phyloP scores from a whole-genome alignment of 345 rosid genomes.

The Eucalyptus curtisii region DNA sequence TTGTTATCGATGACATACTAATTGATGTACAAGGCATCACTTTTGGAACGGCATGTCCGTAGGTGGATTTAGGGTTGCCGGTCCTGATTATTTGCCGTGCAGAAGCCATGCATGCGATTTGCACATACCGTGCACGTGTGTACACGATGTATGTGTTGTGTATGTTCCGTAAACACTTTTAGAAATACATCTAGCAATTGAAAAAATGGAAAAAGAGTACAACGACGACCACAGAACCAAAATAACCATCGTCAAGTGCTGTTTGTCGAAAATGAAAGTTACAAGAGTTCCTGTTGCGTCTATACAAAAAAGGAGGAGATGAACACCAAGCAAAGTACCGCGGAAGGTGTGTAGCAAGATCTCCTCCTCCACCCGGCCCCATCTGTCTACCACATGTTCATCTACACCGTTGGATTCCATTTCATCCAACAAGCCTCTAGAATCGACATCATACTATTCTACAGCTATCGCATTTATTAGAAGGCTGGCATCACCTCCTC shows the following conservation, averaged over 20 bases:
- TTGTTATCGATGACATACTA: neutral
- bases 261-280: neutral
- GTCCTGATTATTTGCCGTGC: neutral
- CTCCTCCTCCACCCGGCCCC: neutral
- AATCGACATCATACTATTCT: neutral
- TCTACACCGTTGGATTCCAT: neutral
- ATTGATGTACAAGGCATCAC: neutral
- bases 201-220: neutral
- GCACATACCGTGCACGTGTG: too few relatives aligned
- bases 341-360: neutral
- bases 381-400: neutral
- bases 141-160: neutral
- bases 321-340: neutral
- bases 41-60: too few relatives aligned
- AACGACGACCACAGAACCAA: neutral
- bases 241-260: neutral
- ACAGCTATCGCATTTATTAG: neutral
- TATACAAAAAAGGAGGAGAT: neutral
- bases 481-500: neutral
- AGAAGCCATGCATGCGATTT: too few relatives aligned
- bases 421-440: neutral
- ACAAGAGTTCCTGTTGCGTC: neutral
- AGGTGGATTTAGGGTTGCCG: neutral
- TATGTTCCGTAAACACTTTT: neutral
- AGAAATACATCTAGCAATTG: neutral